Percentiles rank a stretch among this genome's conserved stretches.
Conservation (phyloP, 768 basidiomycete species). For the Austroboletus eburneus region DNA sequence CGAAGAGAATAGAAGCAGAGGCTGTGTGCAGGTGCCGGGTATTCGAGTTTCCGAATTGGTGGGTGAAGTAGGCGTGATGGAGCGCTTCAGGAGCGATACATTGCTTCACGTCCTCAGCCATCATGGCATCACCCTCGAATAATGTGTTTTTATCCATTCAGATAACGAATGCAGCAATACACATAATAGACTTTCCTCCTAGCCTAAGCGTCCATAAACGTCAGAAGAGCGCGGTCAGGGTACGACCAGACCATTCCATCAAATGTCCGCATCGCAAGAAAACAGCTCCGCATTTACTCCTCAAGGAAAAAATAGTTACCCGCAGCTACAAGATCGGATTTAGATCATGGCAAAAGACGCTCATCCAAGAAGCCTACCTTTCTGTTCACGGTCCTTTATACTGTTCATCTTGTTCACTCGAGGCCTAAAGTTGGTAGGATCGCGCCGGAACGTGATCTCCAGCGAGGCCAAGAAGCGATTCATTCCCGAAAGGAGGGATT, state of each 20-base stretch:
- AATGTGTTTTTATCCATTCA: constrained; percentile 8
- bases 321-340: constrained; percentile 42
- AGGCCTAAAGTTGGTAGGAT: constrained; percentile 91
- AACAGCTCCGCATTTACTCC: constrained; percentile 41
- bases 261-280: background rate
- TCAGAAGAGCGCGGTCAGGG: constrained; percentile 1
- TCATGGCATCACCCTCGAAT: background rate
- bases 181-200: constrained; percentile 7
- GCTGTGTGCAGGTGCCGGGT: background rate
- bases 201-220: constrained; percentile 7
- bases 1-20: background rate
- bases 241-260: constrained; percentile 13
- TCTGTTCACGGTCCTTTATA: constrained; percentile 87
- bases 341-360: constrained; percentile 4
- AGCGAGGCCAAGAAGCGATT: constrained; percentile 94
- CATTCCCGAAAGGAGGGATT: constrained; percentile 94
- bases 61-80: constrained; percentile 1
- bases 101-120: background rate
- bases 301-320: constrained; percentile 95
- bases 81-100: background rate
- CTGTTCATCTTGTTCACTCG: constrained; percentile 83
- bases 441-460: constrained; percentile 97
- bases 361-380: constrained; percentile 44
- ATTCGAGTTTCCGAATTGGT: background rate
- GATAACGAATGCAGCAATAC: constrained; percentile 8